phyloP scores from a whole-genome alignment of 257 asterid species.

The Salvia rosmarinus region DNA sequence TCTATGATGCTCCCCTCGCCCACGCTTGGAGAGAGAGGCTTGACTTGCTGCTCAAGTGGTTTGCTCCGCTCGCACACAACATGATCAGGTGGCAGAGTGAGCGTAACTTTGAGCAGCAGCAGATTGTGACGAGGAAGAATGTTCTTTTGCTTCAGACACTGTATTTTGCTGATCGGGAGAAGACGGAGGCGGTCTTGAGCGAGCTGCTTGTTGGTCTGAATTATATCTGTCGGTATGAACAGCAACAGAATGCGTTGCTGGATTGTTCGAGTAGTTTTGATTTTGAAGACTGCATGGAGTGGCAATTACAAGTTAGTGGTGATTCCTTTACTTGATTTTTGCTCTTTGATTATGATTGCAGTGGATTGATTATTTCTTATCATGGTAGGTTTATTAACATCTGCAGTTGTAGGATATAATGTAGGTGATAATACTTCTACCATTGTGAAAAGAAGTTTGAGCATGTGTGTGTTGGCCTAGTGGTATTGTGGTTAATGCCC shows the following conservation, averaged over 20 bases:
- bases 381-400: constrained; percentile 23
- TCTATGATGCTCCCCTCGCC: constrained; percentile 81
- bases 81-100: constrained; percentile 95
- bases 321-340: constrained; percentile 49
- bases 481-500: no score
- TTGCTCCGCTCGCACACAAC: constrained; percentile 80
- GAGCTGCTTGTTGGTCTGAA: constrained; percentile 78
- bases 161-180: constrained; percentile 71
- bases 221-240: constrained; percentile 83
- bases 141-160: constrained; percentile 81
- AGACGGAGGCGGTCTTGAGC: constrained; percentile 71
- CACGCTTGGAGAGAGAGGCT: constrained; percentile 79
- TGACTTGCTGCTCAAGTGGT: constrained; percentile 58
- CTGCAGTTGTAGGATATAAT: constrained; percentile 36
- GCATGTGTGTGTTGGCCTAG: no score
- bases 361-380: not conserved
- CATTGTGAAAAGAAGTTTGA: constrained; percentile 36
- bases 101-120: constrained; percentile 83
- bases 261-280: constrained; percentile 89
- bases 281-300: constrained; percentile 75
- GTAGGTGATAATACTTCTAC: constrained; percentile 35
- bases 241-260: constrained; percentile 77
- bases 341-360: not conserved
- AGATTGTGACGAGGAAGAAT: constrained; percentile 63
- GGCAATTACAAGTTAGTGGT: constrained; percentile 59